These are phyloP conservation scores for Coix lacrymajobi DNA, from an alignment of 176 grass and related monocot genomes.

Conservation along the genomic window DNA sequence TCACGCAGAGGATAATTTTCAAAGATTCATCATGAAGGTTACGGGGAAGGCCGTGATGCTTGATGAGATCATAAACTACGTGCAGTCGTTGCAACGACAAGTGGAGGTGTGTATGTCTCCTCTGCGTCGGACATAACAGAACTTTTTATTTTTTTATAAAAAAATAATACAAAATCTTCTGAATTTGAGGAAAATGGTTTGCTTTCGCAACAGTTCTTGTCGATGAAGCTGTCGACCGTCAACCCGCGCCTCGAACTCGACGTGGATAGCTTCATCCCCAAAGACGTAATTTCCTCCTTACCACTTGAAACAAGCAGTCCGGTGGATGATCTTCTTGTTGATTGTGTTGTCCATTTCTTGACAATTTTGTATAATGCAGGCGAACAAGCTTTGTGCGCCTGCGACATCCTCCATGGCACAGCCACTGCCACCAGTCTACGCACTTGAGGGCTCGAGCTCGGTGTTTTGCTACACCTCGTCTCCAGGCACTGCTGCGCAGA, in stretches of 20 bases:
- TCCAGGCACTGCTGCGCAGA: conserved; percentile 10
- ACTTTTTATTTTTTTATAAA: too few species aligned
- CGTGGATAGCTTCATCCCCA: conserved; percentile 29
- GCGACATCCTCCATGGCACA: neutral
- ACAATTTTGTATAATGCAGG: neutral
- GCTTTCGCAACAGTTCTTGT: conserved; percentile 50
- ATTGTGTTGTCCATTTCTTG: neutral
- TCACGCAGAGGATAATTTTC: neutral
- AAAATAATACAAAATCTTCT: neutral
- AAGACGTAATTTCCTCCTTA: conserved; percentile 34
- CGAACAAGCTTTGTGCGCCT: neutral
- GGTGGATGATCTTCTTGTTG: neutral
- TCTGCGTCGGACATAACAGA: neutral
- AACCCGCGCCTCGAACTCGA: conserved; percentile 39
- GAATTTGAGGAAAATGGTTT: neutral
- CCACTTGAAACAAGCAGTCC: neutral
- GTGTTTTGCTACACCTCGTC: conserved; percentile 32
- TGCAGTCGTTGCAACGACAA: conserved; percentile 66
- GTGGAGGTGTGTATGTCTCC: conserved; percentile 41
- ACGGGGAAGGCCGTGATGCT: conserved; percentile 77
- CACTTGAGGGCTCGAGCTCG: neutral
- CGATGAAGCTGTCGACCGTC: conserved; percentile 65
- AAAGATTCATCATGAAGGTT: conserved; percentile 11
- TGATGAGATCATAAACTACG: conserved; percentile 83
- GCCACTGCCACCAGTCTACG: conserved; percentile 12